Percentiles rank a stretch among this genome's conserved stretches.
Conservation (phyloP, 805 yeast genomes). For the Saccharomycopsis fodiens region DNA sequence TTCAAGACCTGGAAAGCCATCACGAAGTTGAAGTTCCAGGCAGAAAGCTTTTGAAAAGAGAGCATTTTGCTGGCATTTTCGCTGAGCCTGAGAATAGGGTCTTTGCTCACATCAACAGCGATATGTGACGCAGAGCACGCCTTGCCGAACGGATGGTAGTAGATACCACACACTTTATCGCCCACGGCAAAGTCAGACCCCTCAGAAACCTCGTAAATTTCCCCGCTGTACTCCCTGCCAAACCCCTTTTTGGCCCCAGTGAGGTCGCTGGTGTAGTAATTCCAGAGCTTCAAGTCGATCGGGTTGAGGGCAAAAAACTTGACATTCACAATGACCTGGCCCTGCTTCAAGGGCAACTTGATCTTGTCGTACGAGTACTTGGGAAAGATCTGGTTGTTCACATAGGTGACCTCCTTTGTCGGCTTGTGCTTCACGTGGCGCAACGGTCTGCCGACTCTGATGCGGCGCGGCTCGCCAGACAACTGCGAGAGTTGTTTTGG, state of each 20-base stretch:
- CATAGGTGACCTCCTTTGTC: slow-evolving; percentile 39
- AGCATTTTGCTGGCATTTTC: slow-evolving; percentile 29
- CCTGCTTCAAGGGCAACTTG: slow-evolving; percentile 39
- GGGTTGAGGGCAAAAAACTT: slow-evolving; percentile 57
- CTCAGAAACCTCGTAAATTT: slow-evolving; percentile 39
- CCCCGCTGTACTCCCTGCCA: slow-evolving; percentile 67
- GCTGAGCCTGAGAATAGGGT: slow-evolving; percentile 41
- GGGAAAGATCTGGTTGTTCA: slow-evolving; percentile 28
- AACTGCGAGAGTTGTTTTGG: slow-evolving; percentile 18
- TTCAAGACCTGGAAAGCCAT: slow-evolving; percentile 48
- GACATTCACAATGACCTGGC: slow-evolving; percentile 50
- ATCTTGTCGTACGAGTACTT: slow-evolving; percentile 43
- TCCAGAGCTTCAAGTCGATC: slow-evolving; percentile 52
- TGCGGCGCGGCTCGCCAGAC: slow-evolving; percentile 5
- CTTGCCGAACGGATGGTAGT: slow-evolving; percentile 42
- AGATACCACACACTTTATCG: slow-evolving; percentile 58
- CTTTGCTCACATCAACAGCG: slow-evolving; percentile 44
- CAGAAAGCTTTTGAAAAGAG: slow-evolving; percentile 46
- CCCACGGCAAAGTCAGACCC: slow-evolving; percentile 36
- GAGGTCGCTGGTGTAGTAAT: slow-evolving; percentile 44
- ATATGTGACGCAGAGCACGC: slow-evolving; percentile 57
- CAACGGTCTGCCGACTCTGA: slow-evolving; percentile 37
- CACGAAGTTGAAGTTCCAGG: slow-evolving; percentile 54
- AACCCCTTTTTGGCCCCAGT: slow-evolving; percentile 52
- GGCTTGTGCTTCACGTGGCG: slow-evolving; percentile 47